These are phyloP conservation scores for Xylariales sp. DNA, from an alignment of 2,329 filamentous ascomycete genomes.

Conservation along the genomic window DNA sequence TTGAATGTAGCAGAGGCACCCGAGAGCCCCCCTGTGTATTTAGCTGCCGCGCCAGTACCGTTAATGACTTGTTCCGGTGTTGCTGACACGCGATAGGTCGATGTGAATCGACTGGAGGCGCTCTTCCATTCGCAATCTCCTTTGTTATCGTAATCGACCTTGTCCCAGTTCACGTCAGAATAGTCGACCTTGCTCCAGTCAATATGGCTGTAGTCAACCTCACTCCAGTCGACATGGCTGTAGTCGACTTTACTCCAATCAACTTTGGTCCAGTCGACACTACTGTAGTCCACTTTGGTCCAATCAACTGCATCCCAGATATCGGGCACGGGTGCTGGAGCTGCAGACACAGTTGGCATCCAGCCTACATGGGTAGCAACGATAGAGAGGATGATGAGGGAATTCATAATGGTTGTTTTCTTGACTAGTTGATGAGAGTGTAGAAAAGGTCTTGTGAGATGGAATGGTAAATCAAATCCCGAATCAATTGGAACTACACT, in stretches of 20 bases:
- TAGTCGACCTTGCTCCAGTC: constrained; percentile 1
- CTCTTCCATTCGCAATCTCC: constrained; percentile 1
- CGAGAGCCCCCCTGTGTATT: constrained; percentile 31
- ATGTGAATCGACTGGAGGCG: constrained; percentile 34
- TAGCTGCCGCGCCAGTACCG: constrained; percentile 21
- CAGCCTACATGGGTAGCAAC: background rate
- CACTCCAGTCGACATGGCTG: constrained; percentile 1
- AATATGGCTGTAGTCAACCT: constrained; percentile 1
- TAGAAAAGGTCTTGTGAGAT: too few species aligned
- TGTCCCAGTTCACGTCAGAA: constrained; percentile 1
- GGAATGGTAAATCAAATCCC: too few species aligned
- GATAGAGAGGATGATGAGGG: background rate
- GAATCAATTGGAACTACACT: too few species aligned
- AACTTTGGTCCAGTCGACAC: constrained; percentile 1
- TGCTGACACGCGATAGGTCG: constrained; percentile 41
- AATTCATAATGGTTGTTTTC: constrained; percentile 5
- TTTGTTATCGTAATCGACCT: constrained; percentile 1
- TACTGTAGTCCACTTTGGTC: constrained; percentile 1
- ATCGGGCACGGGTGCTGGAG: constrained; percentile 1
- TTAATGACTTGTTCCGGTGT: constrained; percentile 46
- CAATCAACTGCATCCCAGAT: background rate
- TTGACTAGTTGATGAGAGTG: too few species aligned
- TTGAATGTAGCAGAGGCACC: constrained; percentile 44
- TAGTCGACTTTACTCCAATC: constrained; percentile 5
- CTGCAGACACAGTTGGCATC: background rate